Evolutionary conservation across 345 rosid genomes (phyloP).

Genomic region (Gossypium arboreum): DNA sequence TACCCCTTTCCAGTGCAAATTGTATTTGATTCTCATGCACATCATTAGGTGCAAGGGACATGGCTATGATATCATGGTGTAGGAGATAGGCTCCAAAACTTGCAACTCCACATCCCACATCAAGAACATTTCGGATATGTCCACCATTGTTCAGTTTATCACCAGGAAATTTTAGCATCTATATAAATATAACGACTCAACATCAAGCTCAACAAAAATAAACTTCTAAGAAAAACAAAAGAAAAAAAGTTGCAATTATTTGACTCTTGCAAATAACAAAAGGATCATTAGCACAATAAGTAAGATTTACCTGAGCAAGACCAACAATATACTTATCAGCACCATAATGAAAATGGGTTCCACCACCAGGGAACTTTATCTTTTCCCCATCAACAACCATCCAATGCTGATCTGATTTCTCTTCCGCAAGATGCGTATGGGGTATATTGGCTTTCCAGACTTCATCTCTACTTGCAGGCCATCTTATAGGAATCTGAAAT

Average conservation of each 20-base stretch:
- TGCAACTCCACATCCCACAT: constrained; percentile 99
- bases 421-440: constrained; percentile 89
- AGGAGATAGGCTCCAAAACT: constrained; percentile 98
- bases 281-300: not conserved
- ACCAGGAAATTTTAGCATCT: constrained; percentile 95
- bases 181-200: constrained; percentile 21
- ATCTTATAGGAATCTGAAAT: constrained; percentile 82
- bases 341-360: constrained; percentile 93
- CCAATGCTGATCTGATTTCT: constrained; percentile 99
- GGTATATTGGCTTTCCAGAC: constrained; percentile 98
- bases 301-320: constrained; percentile 61
- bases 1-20: constrained; percentile 92
- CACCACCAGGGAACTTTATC: constrained; percentile 97
- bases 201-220: constrained; percentile 9
- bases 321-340: constrained; percentile 91
- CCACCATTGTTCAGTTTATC: constrained; percentile 88
- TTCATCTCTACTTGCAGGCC: constrained; percentile 97
- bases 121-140: constrained; percentile 77
- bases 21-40: constrained; percentile 98
- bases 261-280: not conserved
- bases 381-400: constrained; percentile 93
- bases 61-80: constrained; percentile 68
- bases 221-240: not conserved
- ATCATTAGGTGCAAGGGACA: constrained; percentile 98
- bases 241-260: not conserved